Evolutionary conservation across 106 monocot species (phyloP).

Genomic region (Alisma plantagoaquatica): DNA sequence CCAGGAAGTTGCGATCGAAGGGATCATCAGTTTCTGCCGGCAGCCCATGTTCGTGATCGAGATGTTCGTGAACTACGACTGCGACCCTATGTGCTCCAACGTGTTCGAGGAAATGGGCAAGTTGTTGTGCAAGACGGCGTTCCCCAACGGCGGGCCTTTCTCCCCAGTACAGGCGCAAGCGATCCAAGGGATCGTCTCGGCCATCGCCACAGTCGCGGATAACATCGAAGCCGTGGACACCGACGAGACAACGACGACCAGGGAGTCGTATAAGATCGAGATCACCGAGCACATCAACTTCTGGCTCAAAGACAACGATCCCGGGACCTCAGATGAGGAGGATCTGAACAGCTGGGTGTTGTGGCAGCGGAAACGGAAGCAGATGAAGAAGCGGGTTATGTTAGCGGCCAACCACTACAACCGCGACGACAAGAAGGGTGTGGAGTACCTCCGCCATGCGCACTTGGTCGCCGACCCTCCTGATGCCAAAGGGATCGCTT

Average conservation of each 20-base stretch:
- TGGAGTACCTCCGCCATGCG: constrained; percentile 44
- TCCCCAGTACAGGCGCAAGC: constrained; percentile 62
- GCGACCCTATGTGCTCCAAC: constrained; percentile 50
- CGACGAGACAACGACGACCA: not conserved
- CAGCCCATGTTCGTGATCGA: constrained; percentile 69
- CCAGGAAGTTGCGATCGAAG: constrained; percentile 88
- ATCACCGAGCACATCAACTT: constrained; percentile 40
- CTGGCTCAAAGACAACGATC: constrained; percentile 44
- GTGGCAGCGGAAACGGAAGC: constrained; percentile 61
- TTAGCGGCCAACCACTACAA: constrained; percentile 86
- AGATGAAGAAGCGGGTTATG: constrained; percentile 53
- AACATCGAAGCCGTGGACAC: constrained; percentile 27
- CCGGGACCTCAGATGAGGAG: constrained; percentile 12
- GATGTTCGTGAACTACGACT: constrained; percentile 89
- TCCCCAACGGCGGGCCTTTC: constrained; percentile 33
- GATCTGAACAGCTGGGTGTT: constrained; percentile 33
- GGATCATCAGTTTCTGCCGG: constrained; percentile 59
- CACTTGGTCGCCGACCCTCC: constrained; percentile 46
- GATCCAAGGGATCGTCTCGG: constrained; percentile 54
- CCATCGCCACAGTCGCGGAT: constrained; percentile 57
- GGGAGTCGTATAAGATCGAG: constrained; percentile 35
- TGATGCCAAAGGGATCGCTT: constrained; percentile 43
- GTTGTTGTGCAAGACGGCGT: constrained; percentile 68
- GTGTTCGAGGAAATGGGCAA: constrained; percentile 64
- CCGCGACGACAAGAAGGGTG: constrained; percentile 74